Evolutionary conservation across 352 stramenopile genomes (phyloP).

Genomic region (Phytophthora tubulina): DNA sequence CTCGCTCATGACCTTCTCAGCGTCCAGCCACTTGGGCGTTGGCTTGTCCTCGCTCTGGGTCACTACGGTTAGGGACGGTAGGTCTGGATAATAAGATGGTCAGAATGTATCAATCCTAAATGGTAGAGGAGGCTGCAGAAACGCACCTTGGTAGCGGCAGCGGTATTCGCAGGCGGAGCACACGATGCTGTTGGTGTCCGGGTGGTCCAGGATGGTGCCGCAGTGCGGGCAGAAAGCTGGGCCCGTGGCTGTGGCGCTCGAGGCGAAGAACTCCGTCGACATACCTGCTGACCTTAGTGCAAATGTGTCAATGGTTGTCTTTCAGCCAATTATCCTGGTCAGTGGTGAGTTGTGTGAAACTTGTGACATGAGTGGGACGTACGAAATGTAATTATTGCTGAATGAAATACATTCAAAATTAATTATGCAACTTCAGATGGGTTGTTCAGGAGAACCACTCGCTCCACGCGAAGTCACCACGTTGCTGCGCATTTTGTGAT

Average conservation of each 20-base stretch:
- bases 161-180: conserved; percentile 88
- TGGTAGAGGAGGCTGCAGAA: not conserved
- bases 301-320: conserved; percentile 29
- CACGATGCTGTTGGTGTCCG: conserved; percentile 89
- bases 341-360: not conserved
- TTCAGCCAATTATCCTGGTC: conserved; percentile 41
- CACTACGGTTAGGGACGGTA: conserved; percentile 81
- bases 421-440: conserved; percentile 23
- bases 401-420: conserved; percentile 21
- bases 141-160: conserved; percentile 84
- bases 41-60: conserved; percentile 84
- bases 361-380: not conserved
- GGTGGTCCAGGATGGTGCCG: conserved; percentile 89
- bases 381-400: not conserved
- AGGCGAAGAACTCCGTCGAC: conserved; percentile 77
- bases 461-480: conserved; percentile 72
- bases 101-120: conserved; percentile 2
- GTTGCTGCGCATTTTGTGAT: conserved; percentile 54
- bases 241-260: conserved; percentile 60
- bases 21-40: conserved; percentile 83
- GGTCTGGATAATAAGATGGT: conserved; percentile 49
- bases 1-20: conserved; percentile 78
- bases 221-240: conserved; percentile 91
- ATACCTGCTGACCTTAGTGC: conserved; percentile 33
- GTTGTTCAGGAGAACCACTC: conserved; percentile 78